Evolutionary conservation across 306 rosid genomes (phyloP).

Genomic region (Lithocarpus polystachyus): DNA sequence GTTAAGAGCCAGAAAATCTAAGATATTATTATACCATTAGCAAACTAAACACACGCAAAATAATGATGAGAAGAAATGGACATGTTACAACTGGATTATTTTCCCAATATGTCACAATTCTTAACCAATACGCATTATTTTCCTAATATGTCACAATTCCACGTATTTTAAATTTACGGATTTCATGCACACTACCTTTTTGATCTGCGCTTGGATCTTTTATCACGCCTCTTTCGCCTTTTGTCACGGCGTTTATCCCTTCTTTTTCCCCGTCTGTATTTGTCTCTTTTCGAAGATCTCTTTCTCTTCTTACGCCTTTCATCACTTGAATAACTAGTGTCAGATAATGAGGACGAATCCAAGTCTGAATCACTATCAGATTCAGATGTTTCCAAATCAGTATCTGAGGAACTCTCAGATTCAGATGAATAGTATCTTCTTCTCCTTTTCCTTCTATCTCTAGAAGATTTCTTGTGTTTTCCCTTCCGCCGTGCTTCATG

Average conservation of each 20-base stretch:
- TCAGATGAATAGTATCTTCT: conserved; percentile 60
- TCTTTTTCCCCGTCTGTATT: conserved; percentile 54
- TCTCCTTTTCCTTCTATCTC: conserved; percentile 66
- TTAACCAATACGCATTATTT: too few species aligned
- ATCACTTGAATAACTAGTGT: conserved; percentile 73
- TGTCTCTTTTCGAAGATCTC: conserved; percentile 70
- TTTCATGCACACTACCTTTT: conserved; percentile 51
- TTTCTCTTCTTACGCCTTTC: conserved; percentile 79
- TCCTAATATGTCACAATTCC: not conserved
- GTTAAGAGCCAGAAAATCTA: not conserved
- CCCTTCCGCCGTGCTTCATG: conserved; percentile 52
- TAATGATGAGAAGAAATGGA: not conserved
- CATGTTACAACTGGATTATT: not conserved
- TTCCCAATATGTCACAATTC: not conserved
- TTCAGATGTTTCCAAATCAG: conserved; percentile 72
- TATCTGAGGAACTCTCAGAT: conserved; percentile 76
- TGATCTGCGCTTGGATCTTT: conserved; percentile 63
- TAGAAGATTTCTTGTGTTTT: conserved; percentile 68
- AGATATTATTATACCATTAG: not conserved
- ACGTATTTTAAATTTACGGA: not conserved
- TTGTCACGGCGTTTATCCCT: conserved; percentile 68
- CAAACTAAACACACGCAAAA: not conserved
- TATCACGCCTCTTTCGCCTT: conserved; percentile 58
- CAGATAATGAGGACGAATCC: conserved; percentile 63
- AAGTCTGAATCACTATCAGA: conserved; percentile 84